Percentiles rank a stretch among this genome's conserved stretches.
Conservation (phyloP, 2,329 filamentous ascomycete genomes). For the Aspergillus pseudoviridinutans region DNA sequence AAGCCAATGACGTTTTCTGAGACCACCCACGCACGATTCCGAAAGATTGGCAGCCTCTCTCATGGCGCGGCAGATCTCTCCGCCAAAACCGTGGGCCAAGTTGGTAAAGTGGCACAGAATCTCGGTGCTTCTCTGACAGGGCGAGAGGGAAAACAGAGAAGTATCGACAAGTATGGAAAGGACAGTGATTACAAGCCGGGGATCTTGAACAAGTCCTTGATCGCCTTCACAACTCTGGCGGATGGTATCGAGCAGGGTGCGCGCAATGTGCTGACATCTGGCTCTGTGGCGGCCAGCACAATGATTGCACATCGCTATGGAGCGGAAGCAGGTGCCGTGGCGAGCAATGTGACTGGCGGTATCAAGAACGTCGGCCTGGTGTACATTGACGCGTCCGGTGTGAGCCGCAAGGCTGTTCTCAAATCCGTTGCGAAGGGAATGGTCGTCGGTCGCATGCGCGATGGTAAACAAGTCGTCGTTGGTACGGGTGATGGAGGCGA, state of each 20-base stretch:
- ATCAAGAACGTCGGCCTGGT: conserved; percentile 96
- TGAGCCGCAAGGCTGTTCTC: conserved; percentile 81
- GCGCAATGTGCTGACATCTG: conserved; percentile 68
- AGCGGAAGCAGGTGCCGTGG: conserved; percentile 73
- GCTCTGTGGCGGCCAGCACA: conserved; percentile 73
- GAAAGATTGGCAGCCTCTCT: conserved; percentile 86
- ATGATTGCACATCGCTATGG: conserved; percentile 91
- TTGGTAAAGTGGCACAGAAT: conserved; percentile 82
- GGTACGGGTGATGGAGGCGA: conserved; percentile 45
- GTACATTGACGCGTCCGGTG: conserved; percentile 93
- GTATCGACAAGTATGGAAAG: conserved; percentile 66
- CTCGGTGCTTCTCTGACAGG: conserved; percentile 71
- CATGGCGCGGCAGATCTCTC: conserved; percentile 73
- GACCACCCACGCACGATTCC: conserved; percentile 76
- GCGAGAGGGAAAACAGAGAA: conserved; percentile 53
- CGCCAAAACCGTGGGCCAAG: conserved; percentile 79
- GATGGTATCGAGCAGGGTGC: conserved; percentile 90
- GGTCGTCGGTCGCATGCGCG: conserved; percentile 52
- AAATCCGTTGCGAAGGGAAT: conserved; percentile 97
- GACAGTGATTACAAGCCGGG: conserved; percentile 74
- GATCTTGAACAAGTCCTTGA: conserved; percentile 89
- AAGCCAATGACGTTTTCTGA: conserved; percentile 87
- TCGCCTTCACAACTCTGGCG: conserved; percentile 91
- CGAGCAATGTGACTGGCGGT: conserved; percentile 71
- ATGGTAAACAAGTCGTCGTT: conserved; percentile 47